Evolutionary conservation across 805 yeast species (phyloP).

Genomic region (Metahyphopichia silvanorum): DNA sequence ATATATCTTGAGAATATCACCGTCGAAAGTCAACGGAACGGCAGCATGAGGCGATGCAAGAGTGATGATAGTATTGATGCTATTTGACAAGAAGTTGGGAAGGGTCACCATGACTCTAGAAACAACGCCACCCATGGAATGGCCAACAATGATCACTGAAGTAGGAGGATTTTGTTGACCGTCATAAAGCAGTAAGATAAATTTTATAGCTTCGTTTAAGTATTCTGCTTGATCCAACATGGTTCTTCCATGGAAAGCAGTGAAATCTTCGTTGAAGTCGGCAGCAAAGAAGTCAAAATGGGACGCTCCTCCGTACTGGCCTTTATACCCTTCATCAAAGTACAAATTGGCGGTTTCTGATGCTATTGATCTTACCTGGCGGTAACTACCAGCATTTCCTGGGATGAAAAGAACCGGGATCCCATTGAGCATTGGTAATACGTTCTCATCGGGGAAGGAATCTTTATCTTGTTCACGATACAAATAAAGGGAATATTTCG

Average conservation of each 20-base stretch:
- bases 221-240: slow-evolving; percentile 92
- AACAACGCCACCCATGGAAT: slow-evolving; percentile 98
- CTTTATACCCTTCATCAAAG: slow-evolving; percentile 29
- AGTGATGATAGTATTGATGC: slow-evolving; percentile 82
- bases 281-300: slow-evolving; percentile 85
- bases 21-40: slow-evolving; percentile 91
- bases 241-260: slow-evolving; percentile 95
- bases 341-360: slow-evolving; percentile 65
- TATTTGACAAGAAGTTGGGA: slow-evolving; percentile 65
- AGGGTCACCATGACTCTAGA: slow-evolving; percentile 80
- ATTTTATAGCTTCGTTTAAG: slow-evolving; percentile 79
- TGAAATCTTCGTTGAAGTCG: slow-evolving; percentile 92
- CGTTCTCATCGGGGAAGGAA: slow-evolving; percentile 43
- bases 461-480: slow-evolving; percentile 83
- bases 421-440: slow-evolving; percentile 48
- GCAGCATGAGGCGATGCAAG: slow-evolving; percentile 90
- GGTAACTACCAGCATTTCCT: slow-evolving; percentile 94
- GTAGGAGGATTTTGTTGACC: slow-evolving; percentile 43
- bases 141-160: slow-evolving; percentile 80
- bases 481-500: slow-evolving; percentile 78
- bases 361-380: slow-evolving; percentile 90
- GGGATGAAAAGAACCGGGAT: slow-evolving; percentile 92
- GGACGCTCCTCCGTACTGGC: slow-evolving; percentile 27
- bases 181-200: slow-evolving; percentile 69
- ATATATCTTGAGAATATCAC: slow-evolving; percentile 75